Evolutionary conservation across 306 rosid species (phyloP), one percentile per base, ranked within the genome.

Genomic region (Begonia peltatifolia): DNA sequence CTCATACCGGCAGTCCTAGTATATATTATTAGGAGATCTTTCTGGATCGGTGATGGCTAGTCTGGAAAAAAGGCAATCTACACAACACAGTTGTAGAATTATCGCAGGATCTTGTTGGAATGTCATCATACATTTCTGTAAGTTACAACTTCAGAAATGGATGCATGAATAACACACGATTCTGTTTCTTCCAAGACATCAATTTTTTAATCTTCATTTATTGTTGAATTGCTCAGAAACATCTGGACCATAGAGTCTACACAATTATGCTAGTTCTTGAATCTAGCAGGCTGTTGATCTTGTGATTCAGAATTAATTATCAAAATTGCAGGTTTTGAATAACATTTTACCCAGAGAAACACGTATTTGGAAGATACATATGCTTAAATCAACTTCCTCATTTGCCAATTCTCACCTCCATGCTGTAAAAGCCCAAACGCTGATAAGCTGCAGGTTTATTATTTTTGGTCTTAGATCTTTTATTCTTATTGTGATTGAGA

Each of bases 391-490:
- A 52, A 93, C 92, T 71, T 86, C 95, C 16, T 68, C 70, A 10
- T 74, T 73, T 77, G 75, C 74, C 64, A 46, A 69, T 70, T 80
- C 99, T 48, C 88, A 78, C 52, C 80, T 90, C 60, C 75, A 79
- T 62, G 87, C 94, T 60, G 64, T 83, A 50, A 86, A 83, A 71
- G 79, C 95, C 63, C 84, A 83, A 67, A 81, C 79, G 14, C 67
- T 90, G 73, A 63, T 86, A 54, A 83, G 86, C 49, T 71, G 73
- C 85, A 86, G 99, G 95, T 90, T 50, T 17, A 17, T n/a, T n/a
- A n/a, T n/a, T n/a, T n/a, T n/a, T n/a, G n/a, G n/a, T n/a, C n/a
- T n/a, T n/a, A n/a, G n/a, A n/a, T n/a, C 18, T 17, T 17, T 17
- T 17, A 17, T 17, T 17, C 18, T 17, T 17, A 17, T 17, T 17